Conservation (phyloP, 2,329 filamentous ascomycete genomes). For the Fusarium verticillioides region DNA sequence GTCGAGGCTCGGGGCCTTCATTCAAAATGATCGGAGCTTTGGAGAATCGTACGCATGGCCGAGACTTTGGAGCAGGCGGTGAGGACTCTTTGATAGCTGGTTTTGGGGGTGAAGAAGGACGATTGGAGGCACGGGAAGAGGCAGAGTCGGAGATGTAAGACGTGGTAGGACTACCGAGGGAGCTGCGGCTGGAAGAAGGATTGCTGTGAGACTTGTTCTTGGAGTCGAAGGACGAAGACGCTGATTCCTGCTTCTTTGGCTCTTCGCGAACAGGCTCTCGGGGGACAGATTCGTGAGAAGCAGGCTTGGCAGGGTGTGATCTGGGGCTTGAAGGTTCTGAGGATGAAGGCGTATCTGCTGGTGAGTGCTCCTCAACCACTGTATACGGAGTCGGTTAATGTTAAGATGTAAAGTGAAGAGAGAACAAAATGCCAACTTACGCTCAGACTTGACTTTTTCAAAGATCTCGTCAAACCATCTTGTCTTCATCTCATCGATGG, state of each 20-base stretch:
- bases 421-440: conserved; percentile 17
- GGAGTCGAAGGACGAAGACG: neutral
- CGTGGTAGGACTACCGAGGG: conserved; percentile 25
- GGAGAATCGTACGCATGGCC: conserved; percentile 48
- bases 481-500: conserved; percentile 43
- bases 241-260: conserved; percentile 13
- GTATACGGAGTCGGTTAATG: neutral
- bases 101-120: conserved; percentile 14
- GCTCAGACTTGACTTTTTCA: conserved; percentile 43
- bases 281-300: conserved; percentile 2
- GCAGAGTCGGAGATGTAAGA: conserved; percentile 38
- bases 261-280: conserved; percentile 39
- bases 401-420: no score
- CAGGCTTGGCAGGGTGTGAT: conserved; percentile 14
- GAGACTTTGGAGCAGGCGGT: conserved; percentile 26
- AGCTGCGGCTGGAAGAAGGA: conserved; percentile 12
- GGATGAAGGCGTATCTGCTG: conserved; percentile 34
- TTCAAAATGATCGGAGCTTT: conserved; percentile 45
- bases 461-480: conserved; percentile 44
- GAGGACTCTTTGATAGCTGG: conserved; percentile 8
- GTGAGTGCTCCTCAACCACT: conserved; percentile 40
- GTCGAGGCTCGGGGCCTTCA: conserved; percentile 20
- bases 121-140: conserved; percentile 25
- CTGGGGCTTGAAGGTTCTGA: conserved; percentile 36
- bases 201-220: neutral